Evolutionary conservation across 495 filamentous ascomycete genomes (phyloP).

Genomic region (Talaromyces nanjingensis): DNA sequence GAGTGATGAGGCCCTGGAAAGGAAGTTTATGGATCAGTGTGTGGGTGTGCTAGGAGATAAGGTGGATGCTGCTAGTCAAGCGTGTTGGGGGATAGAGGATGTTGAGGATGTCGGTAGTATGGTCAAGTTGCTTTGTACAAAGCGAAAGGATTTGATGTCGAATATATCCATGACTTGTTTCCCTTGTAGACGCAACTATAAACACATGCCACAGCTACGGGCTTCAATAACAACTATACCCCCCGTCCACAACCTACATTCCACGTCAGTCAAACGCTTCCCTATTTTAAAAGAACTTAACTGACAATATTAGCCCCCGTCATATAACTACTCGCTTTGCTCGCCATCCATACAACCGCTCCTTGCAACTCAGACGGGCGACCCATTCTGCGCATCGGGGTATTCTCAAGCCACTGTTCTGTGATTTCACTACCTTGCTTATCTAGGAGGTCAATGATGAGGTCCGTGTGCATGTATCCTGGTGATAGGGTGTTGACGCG

Average conservation of each 20-base stretch:
- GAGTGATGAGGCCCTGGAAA: conserved; percentile 32
- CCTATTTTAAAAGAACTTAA: not conserved
- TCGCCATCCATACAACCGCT: conserved; percentile 23
- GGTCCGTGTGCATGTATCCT: conserved; percentile 24
- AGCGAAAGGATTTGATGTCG: no score
- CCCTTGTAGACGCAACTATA: no score
- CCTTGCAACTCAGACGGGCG: conserved; percentile 23
- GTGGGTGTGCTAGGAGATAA: conserved; percentile 13
- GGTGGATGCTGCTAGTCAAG: not conserved
- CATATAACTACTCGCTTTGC: conserved; percentile 64
- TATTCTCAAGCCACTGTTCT: conserved; percentile 22
- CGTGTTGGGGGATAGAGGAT: not conserved
- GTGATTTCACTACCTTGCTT: conserved; percentile 11
- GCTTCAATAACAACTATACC: conserved; percentile 2
- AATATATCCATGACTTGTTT: no score
- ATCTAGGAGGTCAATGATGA: conserved; percentile 19
- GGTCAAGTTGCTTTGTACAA: no score
- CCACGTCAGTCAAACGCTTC: not conserved
- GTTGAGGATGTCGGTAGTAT: no score
- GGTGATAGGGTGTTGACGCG: conserved; percentile 23
- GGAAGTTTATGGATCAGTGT: conserved; percentile 42
- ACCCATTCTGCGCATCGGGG: conserved; percentile 19
- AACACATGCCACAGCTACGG: not conserved
- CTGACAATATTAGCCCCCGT: conserved; percentile 66
- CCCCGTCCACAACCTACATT: conserved; percentile 2